Conservation (phyloP, 2,329 filamentous ascomycete genomes). For the Arthrobotrys sphaeroides region DNA sequence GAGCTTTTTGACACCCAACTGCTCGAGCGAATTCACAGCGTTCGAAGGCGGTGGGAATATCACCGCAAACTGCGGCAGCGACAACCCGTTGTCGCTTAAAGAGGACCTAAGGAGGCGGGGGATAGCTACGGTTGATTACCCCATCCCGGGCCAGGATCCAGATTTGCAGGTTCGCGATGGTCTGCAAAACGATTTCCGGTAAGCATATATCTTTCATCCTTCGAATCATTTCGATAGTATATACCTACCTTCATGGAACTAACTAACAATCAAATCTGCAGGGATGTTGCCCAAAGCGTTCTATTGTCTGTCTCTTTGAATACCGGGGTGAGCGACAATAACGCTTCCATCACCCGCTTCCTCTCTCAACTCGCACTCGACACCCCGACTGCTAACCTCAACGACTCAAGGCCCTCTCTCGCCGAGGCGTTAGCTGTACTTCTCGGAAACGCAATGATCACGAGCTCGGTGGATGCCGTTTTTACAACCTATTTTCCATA, state of each 20-base stretch:
- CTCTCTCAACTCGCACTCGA: constrained; percentile 68
- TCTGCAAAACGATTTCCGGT: constrained; percentile 22
- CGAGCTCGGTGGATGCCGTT: constrained; percentile 69
- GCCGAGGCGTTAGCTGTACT: constrained; percentile 78
- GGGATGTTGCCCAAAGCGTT: constrained; percentile 4
- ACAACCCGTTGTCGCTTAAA: constrained; percentile 54
- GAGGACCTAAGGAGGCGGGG: constrained; percentile 4
- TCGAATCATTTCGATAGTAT: background rate
- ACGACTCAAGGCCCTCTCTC: constrained; percentile 70
- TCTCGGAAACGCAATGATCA: constrained; percentile 72
- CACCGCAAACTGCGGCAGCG: constrained; percentile 29
- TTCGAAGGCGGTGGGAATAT: constrained; percentile 43
- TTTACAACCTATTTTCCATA: constrained; percentile 70
- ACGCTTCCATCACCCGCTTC: constrained; percentile 70
- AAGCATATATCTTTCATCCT: background rate
- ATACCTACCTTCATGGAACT: background rate
- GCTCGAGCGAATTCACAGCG: constrained; percentile 63
- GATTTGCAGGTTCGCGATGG: constrained; percentile 68
- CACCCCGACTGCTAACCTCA: constrained; percentile 61
- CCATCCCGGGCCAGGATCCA: constrained; percentile 62
- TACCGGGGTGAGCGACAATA: constrained; percentile 67
- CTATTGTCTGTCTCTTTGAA: constrained; percentile 66
- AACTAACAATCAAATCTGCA: background rate
- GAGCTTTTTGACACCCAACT: constrained; percentile 71
- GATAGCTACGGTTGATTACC: constrained; percentile 29